Conservation (phyloP, 768 basidiomycete genomes). For the Pulveroboletus frians region DNA sequence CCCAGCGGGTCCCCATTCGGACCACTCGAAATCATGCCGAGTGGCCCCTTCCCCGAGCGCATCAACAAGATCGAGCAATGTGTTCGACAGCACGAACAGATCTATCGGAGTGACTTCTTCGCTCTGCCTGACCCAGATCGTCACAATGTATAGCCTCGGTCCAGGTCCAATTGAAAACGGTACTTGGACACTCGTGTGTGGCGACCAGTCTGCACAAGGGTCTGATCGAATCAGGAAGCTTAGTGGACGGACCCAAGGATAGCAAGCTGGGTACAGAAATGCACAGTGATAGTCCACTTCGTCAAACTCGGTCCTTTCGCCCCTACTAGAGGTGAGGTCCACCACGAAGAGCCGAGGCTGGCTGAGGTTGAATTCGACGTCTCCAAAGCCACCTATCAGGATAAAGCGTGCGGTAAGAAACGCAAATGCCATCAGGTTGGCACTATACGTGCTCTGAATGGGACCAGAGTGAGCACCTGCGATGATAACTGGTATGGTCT, state of each 20-base stretch:
- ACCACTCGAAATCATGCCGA: conserved; percentile 37
- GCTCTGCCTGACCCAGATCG: conserved; percentile 34
- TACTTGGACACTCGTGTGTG: conserved; percentile 29
- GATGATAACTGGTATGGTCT: conserved; percentile 18
- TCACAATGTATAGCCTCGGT: conserved; percentile 44
- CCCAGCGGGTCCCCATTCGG: conserved; percentile 46
- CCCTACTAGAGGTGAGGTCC: conserved; percentile 34
- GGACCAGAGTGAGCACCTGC: not conserved
- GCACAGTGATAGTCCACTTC: conserved; percentile 32
- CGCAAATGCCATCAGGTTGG: conserved; percentile 36
- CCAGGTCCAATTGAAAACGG: conserved; percentile 44
- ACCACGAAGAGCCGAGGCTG: conserved; percentile 35
- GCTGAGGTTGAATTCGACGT: conserved; percentile 18
- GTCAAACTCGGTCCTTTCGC: conserved; percentile 26
- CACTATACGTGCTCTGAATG: conserved; percentile 24
- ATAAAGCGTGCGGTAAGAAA: conserved; percentile 41
- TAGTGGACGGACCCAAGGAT: conserved; percentile 22
- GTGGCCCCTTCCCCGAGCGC: conserved; percentile 12
- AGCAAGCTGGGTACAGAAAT: conserved; percentile 41
- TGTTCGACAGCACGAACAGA: conserved; percentile 40
- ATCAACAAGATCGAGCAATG: conserved; percentile 29
- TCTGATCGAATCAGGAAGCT: conserved; percentile 48
- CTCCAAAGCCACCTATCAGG: conserved; percentile 30
- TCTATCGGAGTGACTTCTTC: conserved; percentile 30
- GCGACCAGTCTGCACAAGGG: conserved; percentile 45